Percentiles rank a stretch among this genome's conserved stretches.
Evolutionary conservation across 1,284 basidiomycete species (phyloP).

Genomic region (Clitocybe nebularis): DNA sequence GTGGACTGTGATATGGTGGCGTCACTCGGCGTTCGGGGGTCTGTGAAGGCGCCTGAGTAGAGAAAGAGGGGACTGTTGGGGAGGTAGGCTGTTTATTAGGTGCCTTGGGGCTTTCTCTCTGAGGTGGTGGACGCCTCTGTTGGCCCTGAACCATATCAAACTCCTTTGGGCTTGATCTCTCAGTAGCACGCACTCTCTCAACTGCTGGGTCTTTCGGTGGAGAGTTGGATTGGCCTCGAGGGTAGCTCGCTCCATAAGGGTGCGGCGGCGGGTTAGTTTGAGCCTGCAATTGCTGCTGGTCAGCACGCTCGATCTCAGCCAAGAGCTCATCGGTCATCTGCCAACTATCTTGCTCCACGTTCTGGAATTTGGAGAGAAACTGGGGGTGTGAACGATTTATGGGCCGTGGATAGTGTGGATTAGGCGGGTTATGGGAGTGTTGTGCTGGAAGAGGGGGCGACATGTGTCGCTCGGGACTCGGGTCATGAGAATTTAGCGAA

Average conservation of each 20-base stretch:
- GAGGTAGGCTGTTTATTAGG: conserved; percentile 47
- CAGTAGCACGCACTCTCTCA: conserved; percentile 50
- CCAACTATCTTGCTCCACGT: conserved; percentile 50
- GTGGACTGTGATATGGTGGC: conserved; percentile 48
- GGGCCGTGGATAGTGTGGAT: conserved; percentile 52
- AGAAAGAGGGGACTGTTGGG: conserved; percentile 35
- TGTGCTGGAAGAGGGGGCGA: conserved; percentile 39
- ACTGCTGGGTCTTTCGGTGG: conserved; percentile 50
- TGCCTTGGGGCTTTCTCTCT: conserved; percentile 48
- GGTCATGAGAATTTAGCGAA: no score
- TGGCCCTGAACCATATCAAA: conserved; percentile 34
- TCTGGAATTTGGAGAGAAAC: conserved; percentile 49
- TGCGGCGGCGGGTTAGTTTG: conserved; percentile 17
- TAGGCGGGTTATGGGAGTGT: conserved; percentile 30
- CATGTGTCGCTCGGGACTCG: conserved; percentile 32
- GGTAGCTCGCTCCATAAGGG: conserved; percentile 19
- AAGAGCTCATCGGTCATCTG: conserved; percentile 66
- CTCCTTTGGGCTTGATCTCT: conserved; percentile 52
- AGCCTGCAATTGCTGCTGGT: conserved; percentile 38
- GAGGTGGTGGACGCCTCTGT: conserved; percentile 34
- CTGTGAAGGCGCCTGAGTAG: conserved; percentile 36
- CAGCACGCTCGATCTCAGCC: conserved; percentile 64
- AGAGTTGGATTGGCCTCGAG: conserved; percentile 33
- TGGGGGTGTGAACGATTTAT: conserved; percentile 50
- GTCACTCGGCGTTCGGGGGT: conserved; percentile 54